These are phyloP conservation scores for Asterochloris sp. DNA, from an alignment of 139 green algal species.

Conservation along the genomic window DNA sequence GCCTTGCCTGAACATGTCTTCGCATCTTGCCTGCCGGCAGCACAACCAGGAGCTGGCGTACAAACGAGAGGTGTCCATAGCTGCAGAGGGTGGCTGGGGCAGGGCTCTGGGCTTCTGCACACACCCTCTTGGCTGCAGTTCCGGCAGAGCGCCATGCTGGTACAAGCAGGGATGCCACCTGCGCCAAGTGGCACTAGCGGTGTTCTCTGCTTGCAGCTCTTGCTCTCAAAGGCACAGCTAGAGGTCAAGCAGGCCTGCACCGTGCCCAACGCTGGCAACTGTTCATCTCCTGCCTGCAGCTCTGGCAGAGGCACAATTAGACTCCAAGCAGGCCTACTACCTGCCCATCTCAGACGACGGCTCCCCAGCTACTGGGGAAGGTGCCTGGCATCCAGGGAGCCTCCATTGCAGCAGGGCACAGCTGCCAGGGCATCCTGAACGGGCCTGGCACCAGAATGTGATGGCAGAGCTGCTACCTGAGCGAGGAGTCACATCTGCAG, in stretches of 20 bases:
- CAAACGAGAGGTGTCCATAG: no score
- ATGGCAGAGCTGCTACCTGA: constrained; percentile 66
- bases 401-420: constrained; percentile 69
- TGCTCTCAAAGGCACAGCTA: constrained; percentile 31
- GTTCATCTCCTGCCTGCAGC: not conserved
- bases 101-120: no score
- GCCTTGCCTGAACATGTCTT: no score
- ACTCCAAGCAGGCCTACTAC: constrained; percentile 65
- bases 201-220: no score
- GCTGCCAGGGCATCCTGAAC: constrained; percentile 79
- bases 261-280: constrained; percentile 56
- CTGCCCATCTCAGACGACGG: constrained; percentile 58
- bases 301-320: constrained; percentile 32
- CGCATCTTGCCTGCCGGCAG: no score
- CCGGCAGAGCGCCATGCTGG: no score
- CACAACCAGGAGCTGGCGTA: no score
- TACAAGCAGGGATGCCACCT: no score
- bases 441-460: constrained; percentile 68
- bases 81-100: no score
- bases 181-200: no score
- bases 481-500: constrained; percentile 28
- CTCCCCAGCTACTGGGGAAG: constrained; percentile 62
- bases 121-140: no score
- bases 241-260: constrained; percentile 64
- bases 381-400: constrained; percentile 46